phyloP scores from a whole-genome alignment of 1,139 yeast genomes.

The Saccharomyces uvarum region DNA sequence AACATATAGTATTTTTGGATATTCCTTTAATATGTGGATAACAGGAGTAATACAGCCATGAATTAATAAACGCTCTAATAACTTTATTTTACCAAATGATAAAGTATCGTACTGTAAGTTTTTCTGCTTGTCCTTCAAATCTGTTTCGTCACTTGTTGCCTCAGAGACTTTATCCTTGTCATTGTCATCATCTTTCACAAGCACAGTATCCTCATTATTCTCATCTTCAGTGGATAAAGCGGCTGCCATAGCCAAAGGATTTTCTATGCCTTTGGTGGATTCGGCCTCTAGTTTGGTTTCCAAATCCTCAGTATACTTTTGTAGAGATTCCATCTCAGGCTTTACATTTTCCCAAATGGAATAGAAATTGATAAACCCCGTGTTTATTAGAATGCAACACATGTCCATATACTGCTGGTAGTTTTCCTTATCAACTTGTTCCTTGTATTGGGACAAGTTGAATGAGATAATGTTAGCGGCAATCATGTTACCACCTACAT shows the following conservation, averaged over 20 bases:
- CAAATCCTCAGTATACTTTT: constrained; percentile 39
- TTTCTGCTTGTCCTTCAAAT: constrained; percentile 3
- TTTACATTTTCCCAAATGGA: constrained; percentile 50
- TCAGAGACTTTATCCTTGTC: constrained; percentile 3
- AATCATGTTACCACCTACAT: constrained; percentile 49
- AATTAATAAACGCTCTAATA: constrained; percentile 49
- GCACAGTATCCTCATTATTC: constrained; percentile 27
- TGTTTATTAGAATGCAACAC: constrained; percentile 55
- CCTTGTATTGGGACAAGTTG: constrained; percentile 34
- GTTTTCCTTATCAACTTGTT: constrained; percentile 34
- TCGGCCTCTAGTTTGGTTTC: constrained; percentile 51
- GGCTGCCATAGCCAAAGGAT: constrained; percentile 82
- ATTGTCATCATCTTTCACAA: constrained; percentile 12
- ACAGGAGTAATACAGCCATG: constrained; percentile 63
- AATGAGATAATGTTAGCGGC: constrained; percentile 58
- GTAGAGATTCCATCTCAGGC: constrained; percentile 37
- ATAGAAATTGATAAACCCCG: constrained; percentile 60
- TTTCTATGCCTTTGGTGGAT: constrained; percentile 58
- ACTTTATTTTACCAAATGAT: constrained; percentile 27
- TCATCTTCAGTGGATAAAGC: constrained; percentile 68
- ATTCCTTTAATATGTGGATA: constrained; percentile 48
- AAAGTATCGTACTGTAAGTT: constrained; percentile 2
- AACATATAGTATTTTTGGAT: constrained; percentile 56
- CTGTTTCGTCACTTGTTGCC: constrained; percentile 3
- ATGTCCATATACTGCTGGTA: constrained; percentile 37